Base-by-base conservation (phyloP, 1,139 yeast genomes). In the Suhomyces chickasaworum region DNA sequence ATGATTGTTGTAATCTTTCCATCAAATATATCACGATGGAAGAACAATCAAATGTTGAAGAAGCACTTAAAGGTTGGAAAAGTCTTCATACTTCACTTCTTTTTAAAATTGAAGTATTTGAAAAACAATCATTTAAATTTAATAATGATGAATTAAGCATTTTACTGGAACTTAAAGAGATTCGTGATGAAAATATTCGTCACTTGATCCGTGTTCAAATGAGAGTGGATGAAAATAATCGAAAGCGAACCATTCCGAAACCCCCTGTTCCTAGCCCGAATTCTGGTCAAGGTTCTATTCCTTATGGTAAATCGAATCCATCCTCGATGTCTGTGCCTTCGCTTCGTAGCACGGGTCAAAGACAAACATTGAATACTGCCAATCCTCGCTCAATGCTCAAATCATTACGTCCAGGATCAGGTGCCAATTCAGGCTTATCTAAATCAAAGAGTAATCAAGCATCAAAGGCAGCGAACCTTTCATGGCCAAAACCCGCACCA, bases 11-110 rank as follows among this genome's bases (percentile, higher is more conserved):
- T 45, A 78, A 79, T 56, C 70, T 71, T 47, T 75, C 88, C 10
- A 71, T 84, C 45, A 71, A 75, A 53, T 80, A 83, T 60, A 60
- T 83, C 42, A 73, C 80, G 5, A 59, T 80, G 21, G 91, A 86
- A 57, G 86, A 84, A 50, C 68, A 71, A 17, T 71, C 75, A 33
- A 71, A 76, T 17, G 65, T 73, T 42, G 79, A 74, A 46, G 80
- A 75, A 17, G 87, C 91, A 1, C 65, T 83, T 23, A 79, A 77
- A 53, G 90, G 90, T 2, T 86, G 91, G 91, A 84, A 82, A 56
- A 72, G 83, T 7, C 65, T 86, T 16, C 88, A 83, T 53, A 81
- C 87, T 1, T 75, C 79, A 43, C 71, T 83, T 9, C 69, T 81
- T 44, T 80, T 70, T 59, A 80, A 80, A 55, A 64, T 84, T 37